Percentiles rank a stretch among this genome's conserved stretches.
phyloP scores from a whole-genome alignment of 495 filamentous ascomycete genomes.

The Aspergillus olivimuriae region DNA sequence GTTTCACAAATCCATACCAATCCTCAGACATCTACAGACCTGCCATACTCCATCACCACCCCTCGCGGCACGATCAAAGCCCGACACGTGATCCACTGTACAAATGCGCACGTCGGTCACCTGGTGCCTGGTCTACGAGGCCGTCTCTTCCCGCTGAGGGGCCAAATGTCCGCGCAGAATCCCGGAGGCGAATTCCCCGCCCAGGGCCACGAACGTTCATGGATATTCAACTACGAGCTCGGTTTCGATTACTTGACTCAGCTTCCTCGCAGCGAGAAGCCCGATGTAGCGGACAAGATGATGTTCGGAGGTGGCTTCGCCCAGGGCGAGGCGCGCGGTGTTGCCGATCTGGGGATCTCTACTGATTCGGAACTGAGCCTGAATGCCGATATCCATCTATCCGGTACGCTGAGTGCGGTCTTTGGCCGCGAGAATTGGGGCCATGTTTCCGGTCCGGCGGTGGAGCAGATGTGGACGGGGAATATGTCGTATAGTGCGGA shows the following conservation, averaged over 20 bases:
- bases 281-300: constrained; percentile 42
- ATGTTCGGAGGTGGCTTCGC: constrained; percentile 61
- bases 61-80: constrained; percentile 53
- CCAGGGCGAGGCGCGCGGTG: constrained; percentile 38
- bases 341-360: constrained; percentile 39
- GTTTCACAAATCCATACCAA: constrained; percentile 41
- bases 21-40: not conserved
- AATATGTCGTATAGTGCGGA: constrained; percentile 77
- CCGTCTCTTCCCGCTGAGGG: constrained; percentile 68
- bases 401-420: constrained; percentile 18
- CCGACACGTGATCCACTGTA: constrained; percentile 62
- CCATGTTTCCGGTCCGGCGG: constrained; percentile 30
- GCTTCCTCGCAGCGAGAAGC: constrained; percentile 35
- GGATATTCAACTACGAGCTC: constrained; percentile 47
- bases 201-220: constrained; percentile 26
- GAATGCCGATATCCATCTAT: constrained; percentile 28
- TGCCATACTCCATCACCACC: constrained; percentile 46
- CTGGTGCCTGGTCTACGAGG: constrained; percentile 63
- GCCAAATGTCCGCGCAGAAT: constrained; percentile 61
- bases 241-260: constrained; percentile 78
- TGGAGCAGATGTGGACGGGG: constrained; percentile 68
- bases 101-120: constrained; percentile 71
- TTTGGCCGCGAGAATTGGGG: constrained; percentile 32
- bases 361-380: constrained; percentile 26
- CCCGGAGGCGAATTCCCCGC: constrained; percentile 38